Evolutionary conservation across 2,329 filamentous ascomycete genomes (phyloP).

Genomic region (Aureobasidium mangrovei): DNA sequence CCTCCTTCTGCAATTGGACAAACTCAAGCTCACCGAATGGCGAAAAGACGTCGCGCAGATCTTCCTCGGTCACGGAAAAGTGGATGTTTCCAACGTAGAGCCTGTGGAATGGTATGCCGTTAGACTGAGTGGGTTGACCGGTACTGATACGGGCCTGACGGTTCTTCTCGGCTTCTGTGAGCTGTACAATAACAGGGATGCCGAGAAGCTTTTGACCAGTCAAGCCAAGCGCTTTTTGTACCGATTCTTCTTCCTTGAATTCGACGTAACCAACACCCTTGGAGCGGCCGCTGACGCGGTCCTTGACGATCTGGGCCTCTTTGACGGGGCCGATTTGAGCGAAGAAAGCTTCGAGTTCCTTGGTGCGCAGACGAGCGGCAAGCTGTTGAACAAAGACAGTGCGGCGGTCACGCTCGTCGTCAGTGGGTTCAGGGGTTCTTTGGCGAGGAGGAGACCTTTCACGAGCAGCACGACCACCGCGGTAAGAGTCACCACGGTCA

Average conservation of each 20-base stretch:
- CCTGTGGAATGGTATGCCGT: constrained; percentile 89
- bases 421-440: constrained; percentile 65
- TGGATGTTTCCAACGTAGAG: constrained; percentile 99
- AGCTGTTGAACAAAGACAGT: constrained; percentile 99
- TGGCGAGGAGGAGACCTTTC: constrained; percentile 45
- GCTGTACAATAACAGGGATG: constrained; percentile 96
- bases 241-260: constrained; percentile 93
- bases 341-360: constrained; percentile 90
- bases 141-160: constrained; percentile 84
- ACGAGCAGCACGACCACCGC: constrained; percentile 50
- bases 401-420: constrained; percentile 92
- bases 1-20: constrained; percentile 94
- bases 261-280: constrained; percentile 99
- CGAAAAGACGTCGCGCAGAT: constrained; percentile 92
- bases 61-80: constrained; percentile 96
- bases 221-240: constrained; percentile 87
- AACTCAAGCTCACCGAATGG: constrained; percentile 97
- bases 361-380: constrained; percentile 82
- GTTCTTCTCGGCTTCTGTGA: constrained; percentile 99
- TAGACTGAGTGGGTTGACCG: constrained; percentile 57
- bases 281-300: constrained; percentile 89
- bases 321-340: constrained; percentile 90
- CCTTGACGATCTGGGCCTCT: constrained; percentile 97
- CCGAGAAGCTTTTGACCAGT: constrained; percentile 97
- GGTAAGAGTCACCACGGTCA: constrained; percentile 59